phyloP scores from a whole-genome alignment of 2,329 filamentous ascomycete species.

The Zymoseptoria tritici region DNA sequence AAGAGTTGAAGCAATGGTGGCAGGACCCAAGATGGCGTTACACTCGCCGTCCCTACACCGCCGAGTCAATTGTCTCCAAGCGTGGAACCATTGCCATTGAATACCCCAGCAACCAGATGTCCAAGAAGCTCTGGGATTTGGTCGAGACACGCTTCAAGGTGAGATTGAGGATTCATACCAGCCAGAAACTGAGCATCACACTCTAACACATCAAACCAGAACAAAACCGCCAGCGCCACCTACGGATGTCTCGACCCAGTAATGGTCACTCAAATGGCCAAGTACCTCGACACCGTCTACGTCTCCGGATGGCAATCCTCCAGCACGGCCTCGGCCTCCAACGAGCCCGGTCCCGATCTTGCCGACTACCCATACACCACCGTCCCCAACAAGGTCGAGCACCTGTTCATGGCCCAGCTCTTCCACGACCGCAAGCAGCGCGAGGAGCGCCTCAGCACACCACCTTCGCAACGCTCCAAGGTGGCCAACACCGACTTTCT shows the following conservation, averaged over 20 bases:
- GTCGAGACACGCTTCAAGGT: constrained; percentile 83
- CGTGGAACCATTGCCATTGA: constrained; percentile 83
- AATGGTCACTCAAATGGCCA: constrained; percentile 99
- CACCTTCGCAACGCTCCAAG: constrained; percentile 63
- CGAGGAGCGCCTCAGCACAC: constrained; percentile 76
- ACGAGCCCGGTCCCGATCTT: constrained; percentile 95
- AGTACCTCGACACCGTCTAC: constrained; percentile 97
- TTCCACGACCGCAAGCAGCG: constrained; percentile 99
- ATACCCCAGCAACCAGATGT: constrained; percentile 80
- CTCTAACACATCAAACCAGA: constrained; percentile 69
- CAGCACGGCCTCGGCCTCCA: constrained; percentile 86
- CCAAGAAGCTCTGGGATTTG: constrained; percentile 92
- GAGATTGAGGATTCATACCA: constrained; percentile 61
- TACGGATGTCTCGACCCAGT: constrained; percentile 97
- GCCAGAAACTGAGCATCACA: constrained; percentile 81
- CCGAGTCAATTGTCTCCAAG: constrained; percentile 95
- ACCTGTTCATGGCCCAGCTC: constrained; percentile 95
- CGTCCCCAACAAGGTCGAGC: constrained; percentile 94
- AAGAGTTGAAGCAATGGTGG: constrained; percentile 92
- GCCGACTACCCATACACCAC: constrained; percentile 93
- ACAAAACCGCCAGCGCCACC: constrained; percentile 79
- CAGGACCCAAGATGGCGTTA: constrained; percentile 81
- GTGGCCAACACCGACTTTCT: constrained; percentile 85
- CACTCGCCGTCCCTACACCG: constrained; percentile 87
- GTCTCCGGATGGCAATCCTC: constrained; percentile 99